These are phyloP conservation scores for Starmerella etchellsii DNA, from an alignment of 805 yeast genomes.

Conservation along the genomic window DNA sequence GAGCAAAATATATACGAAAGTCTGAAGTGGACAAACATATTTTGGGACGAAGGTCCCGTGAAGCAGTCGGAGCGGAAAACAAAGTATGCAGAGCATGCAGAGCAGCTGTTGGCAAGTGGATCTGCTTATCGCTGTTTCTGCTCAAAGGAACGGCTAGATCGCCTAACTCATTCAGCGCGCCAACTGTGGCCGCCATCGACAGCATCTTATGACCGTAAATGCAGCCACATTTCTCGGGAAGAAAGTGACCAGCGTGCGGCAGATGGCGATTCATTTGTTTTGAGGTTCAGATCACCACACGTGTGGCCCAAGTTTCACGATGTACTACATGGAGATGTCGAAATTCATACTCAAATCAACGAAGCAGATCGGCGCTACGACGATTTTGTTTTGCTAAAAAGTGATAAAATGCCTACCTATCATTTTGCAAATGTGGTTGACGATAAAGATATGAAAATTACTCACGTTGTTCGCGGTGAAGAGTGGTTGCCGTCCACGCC, in stretches of 20 bases:
- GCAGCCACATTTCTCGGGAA: conserved; percentile 36
- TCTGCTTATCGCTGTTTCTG: conserved; percentile 82
- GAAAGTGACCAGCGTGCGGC: conserved; percentile 32
- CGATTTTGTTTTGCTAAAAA: conserved; percentile 77
- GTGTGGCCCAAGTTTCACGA: conserved; percentile 57
- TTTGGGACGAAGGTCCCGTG: conserved; percentile 72
- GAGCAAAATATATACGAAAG: conserved; percentile 67
- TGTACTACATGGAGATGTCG: conserved; percentile 60
- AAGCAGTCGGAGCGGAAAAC: conserved; percentile 68
- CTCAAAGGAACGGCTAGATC: conserved; percentile 58
- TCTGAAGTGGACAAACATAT: conserved; percentile 62
- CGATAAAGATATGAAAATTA: conserved; percentile 82
- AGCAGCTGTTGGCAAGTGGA: conserved; percentile 45
- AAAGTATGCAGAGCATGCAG: conserved; percentile 51
- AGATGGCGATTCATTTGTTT: conserved; percentile 32
- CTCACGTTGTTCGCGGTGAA: conserved; percentile 94
- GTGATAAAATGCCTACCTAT: conserved; percentile 93
- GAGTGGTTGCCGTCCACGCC: conserved; percentile 97
- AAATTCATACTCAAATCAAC: conserved; percentile 71
- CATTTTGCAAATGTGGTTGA: conserved; percentile 94
- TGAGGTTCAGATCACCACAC: conserved; percentile 69
- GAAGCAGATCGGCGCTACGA: conserved; percentile 61
- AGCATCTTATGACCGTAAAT: conserved; percentile 80
- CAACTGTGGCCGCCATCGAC: conserved; percentile 75
- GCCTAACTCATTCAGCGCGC: conserved; percentile 59